Percentiles rank a stretch among this genome's conserved stretches.
These are phyloP conservation scores for Chimonanthus praecox DNA, from an alignment of 164 flowering plant species.

Conservation along the genomic window DNA sequence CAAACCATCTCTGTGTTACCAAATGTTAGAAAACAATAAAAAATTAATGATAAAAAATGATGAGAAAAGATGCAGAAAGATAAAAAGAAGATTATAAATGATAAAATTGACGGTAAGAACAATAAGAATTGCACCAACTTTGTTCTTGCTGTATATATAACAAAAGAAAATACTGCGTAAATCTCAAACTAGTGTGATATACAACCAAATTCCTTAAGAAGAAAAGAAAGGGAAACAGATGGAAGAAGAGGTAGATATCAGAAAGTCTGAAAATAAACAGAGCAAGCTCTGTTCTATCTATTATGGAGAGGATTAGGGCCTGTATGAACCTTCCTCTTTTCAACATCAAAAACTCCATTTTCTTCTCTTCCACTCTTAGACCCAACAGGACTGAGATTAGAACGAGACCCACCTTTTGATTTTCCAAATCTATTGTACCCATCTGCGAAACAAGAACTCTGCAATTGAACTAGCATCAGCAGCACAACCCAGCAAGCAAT, in stretches of 20 bases:
- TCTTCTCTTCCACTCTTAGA: slow-evolving; percentile 1
- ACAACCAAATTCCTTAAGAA: slow-evolving; percentile 3
- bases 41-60: too few relatives aligned
- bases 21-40: too few relatives aligned
- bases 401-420: slow-evolving; percentile 2
- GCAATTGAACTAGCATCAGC: slow-evolving; percentile 10
- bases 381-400: not conserved
- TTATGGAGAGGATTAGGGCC: slow-evolving; percentile 17
- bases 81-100: too few relatives aligned
- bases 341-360: slow-evolving; percentile 10
- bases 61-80: too few relatives aligned
- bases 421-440: not conserved
- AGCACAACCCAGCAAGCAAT: slow-evolving; percentile 12
- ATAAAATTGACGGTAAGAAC: not conserved
- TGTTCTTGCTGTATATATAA: not conserved
- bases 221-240: not conserved
- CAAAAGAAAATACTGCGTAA: slow-evolving; percentile 2
- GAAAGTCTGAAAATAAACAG: not conserved
- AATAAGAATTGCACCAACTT: not conserved
- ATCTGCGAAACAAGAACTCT: slow-evolving; percentile 2
- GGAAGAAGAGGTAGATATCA: not conserved
- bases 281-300: slow-evolving; percentile 7
- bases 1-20: too few relatives aligned
- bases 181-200: slow-evolving; percentile 5
- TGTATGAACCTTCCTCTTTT: slow-evolving; percentile 13